These are phyloP conservation scores for Zychaea mexicana DNA, from an alignment of 371 early-diverging fungal species.

Conservation along the genomic window DNA sequence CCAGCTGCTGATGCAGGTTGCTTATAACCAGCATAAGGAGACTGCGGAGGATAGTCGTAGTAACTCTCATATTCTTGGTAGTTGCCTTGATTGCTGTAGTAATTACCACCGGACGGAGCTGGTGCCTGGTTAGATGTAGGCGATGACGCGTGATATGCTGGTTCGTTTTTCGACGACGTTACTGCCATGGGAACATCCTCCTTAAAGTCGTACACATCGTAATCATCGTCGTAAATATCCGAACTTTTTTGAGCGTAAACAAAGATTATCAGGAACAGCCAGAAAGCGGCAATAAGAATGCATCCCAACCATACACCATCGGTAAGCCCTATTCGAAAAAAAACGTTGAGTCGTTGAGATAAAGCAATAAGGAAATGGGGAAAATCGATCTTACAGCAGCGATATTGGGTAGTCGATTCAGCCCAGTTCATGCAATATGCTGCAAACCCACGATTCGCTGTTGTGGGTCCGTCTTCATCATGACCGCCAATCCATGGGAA, in stretches of 20 bases:
- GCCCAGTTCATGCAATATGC: conserved; percentile 26
- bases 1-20: conserved; percentile 10
- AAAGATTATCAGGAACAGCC: conserved; percentile 20
- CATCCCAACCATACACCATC: conserved; percentile 27
- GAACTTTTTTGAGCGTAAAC: conserved; percentile 19
- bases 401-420: conserved; percentile 7
- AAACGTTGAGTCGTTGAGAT: background rate
- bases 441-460: conserved; percentile 23
- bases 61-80: conserved; percentile 20
- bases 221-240: conserved; percentile 32
- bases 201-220: conserved; percentile 25
- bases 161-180: conserved; percentile 3
- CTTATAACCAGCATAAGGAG: conserved; percentile 21
- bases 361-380: background rate
- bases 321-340: conserved; percentile 32
- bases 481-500: conserved; percentile 34
- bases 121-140: background rate
- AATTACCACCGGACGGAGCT: background rate
- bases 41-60: conserved; percentile 21
- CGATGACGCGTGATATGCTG: conserved; percentile 16
- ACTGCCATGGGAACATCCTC: conserved; percentile 31
- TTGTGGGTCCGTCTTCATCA: background rate
- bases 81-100: background rate
- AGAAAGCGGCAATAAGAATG: conserved; percentile 19
- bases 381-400: conserved; percentile 38